Evolutionary conservation across 2,329 filamentous ascomycete genomes (phyloP), one percentile per base, ranked within the genome.

Genomic region (Colletotrichum coccodes): DNA sequence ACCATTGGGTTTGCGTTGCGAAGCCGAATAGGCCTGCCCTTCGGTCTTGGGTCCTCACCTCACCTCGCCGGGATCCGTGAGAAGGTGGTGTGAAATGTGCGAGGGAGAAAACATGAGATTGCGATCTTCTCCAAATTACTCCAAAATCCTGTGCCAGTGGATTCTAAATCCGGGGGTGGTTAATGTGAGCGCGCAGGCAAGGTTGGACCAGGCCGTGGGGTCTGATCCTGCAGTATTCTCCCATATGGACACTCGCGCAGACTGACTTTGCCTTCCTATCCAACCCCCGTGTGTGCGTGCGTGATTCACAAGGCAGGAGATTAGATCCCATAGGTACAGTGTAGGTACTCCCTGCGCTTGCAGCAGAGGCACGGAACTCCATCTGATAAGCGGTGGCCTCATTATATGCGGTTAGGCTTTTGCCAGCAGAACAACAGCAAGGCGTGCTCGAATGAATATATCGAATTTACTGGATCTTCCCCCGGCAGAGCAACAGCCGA

Each of bases 301-400:
- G 53, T 36, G 42, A 50, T 30, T 49, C 12, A n/a, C 32, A 28
- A 42, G 28, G 12, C 36, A 26, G 46, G 11, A 16, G 16, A 44
- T 60, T 32, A 18, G 40, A 46, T 26, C 40, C 40, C n/a, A 23
- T 18, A 52, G n/a, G 12, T 21, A 30, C 26, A 30, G 32, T 28
- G n/a, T n/a, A n/a, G n/a, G n/a, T 47, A 9, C 34, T 44, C 36
- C 53, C 28, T 59, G 61, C 11, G 38, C 44, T 52, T 65, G 47
- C 36, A 53, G 46, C 21, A 38, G 23, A 34, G 26, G 30, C 38
- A 60, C 47, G 47, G 56, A 60, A 18, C 46, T 64, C 46, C 54
- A 60, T 64, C 62, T 64, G 62, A 64, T 64, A 38, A 64, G 54
- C 38, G 54, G 36, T 47, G 54, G 61, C 12, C 61, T 21, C 34